Percentiles rank a stretch among this genome's conserved stretches.
phyloP scores from a whole-genome alignment of 2,329 filamentous ascomycete genomes.

The Fusarium sp. region DNA sequence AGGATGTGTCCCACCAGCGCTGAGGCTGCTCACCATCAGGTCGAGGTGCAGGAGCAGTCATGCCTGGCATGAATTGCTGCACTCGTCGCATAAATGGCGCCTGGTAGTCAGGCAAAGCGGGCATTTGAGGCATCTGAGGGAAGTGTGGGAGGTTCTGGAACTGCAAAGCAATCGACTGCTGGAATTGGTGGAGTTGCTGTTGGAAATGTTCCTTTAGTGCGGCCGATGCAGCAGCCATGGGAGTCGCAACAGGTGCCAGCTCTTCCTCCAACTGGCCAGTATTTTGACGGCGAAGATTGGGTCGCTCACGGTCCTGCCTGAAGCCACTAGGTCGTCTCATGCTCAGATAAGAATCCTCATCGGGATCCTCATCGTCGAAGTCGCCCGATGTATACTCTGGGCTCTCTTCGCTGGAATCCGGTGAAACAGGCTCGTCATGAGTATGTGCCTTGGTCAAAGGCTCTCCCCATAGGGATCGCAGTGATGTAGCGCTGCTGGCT shows the following conservation, averaged over 20 bases:
- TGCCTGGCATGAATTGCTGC: constrained; percentile 78
- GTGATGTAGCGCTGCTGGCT: constrained; percentile 75
- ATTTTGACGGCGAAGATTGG: constrained; percentile 55
- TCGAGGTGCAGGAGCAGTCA: constrained; percentile 62
- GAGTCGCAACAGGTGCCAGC: constrained; percentile 68
- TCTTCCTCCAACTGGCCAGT: constrained; percentile 52
- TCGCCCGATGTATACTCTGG: constrained; percentile 62
- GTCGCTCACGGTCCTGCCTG: constrained; percentile 52
- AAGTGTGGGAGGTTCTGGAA: constrained; percentile 69
- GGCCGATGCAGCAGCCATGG: constrained; percentile 75
- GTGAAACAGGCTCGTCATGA: constrained; percentile 55
- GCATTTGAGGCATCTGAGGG: constrained; percentile 74
- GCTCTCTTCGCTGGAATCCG: constrained; percentile 59
- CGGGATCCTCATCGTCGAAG: constrained; percentile 58
- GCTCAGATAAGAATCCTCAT: constrained; percentile 54
- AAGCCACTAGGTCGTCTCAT: constrained; percentile 54
- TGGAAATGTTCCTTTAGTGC: constrained; percentile 81
- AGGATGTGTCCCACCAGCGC: constrained; percentile 76
- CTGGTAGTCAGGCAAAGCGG: constrained; percentile 78
- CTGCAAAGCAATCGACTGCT: constrained; percentile 76
- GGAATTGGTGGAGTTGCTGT: constrained; percentile 81
- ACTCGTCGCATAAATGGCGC: constrained; percentile 79
- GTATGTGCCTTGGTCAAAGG: constrained; percentile 56
- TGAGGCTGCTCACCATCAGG: constrained; percentile 59
- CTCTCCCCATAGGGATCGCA: constrained; percentile 78